Conservation (phyloP, 208 protist genomes). For the Trypanosoma conorhini region DNA sequence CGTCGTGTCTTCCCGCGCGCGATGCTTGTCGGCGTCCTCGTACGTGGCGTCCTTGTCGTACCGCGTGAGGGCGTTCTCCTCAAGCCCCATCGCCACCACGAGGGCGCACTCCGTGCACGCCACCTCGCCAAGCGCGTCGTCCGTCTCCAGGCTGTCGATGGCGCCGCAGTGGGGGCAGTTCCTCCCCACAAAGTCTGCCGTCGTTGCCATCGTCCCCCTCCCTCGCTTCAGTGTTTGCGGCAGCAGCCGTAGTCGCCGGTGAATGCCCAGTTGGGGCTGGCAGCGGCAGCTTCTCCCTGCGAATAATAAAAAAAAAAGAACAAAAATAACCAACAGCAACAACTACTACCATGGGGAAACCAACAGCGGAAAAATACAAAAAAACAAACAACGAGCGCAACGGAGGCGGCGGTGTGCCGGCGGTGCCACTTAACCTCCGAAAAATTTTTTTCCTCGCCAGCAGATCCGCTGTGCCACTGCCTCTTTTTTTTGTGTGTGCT, state of each 20-base stretch:
- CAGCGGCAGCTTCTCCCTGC: neutral
- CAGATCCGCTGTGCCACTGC: neutral
- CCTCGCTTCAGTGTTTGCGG: neutral
- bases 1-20: constrained; percentile 24
- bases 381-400: no score
- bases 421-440: no score
- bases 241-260: neutral
- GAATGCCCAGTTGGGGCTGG: neutral
- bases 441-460: no score
- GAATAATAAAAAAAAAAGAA: constrained; percentile 2
- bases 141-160: constrained; percentile 66
- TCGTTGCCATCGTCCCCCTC: constrained; percentile 50
- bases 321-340: neutral
- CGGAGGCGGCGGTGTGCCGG: no score
- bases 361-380: neutral
- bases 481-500: no score
- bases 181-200: constrained; percentile 65
- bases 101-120: constrained; percentile 77
- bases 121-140: constrained; percentile 76
- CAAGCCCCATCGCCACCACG: constrained; percentile 79
- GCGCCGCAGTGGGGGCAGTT: constrained; percentile 81
- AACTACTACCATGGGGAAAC: neutral
- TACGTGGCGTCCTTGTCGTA: constrained; percentile 74
- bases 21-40: constrained; percentile 61
- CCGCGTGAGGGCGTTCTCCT: constrained; percentile 65